Conservation (phyloP, 169 alveolate species). For the Neospora caninum region DNA sequence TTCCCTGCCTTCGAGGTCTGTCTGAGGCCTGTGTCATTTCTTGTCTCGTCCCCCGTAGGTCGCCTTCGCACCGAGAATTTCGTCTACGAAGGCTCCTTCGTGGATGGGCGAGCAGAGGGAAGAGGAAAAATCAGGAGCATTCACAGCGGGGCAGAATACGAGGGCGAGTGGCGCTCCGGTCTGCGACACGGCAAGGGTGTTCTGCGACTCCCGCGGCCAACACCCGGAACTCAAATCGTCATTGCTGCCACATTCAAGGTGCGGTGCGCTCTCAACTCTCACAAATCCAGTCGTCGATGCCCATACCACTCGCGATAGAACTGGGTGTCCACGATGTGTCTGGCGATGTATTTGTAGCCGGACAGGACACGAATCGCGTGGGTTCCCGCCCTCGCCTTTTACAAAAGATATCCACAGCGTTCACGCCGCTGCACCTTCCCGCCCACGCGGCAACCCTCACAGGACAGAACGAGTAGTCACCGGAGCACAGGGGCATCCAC, state of each 20-base stretch:
- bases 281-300: not conserved
- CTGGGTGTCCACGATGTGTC: too few species aligned
- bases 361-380: too few species aligned
- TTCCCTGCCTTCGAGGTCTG: too few species aligned
- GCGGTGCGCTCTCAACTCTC: not conserved
- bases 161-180: slow-evolving; percentile 39
- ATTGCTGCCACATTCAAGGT: not conserved
- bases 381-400: too few species aligned
- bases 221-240: not conserved
- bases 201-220: not conserved
- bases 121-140: not conserved
- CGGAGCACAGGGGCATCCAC: too few species aligned
- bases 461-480: too few species aligned
- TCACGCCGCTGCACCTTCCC: too few species aligned
- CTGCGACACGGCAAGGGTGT: slow-evolving; percentile 39
- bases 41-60: not conserved
- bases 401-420: too few species aligned
- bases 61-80: not conserved
- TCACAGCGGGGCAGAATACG: not conserved
- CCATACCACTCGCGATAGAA: too few species aligned
- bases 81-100: slow-evolving; percentile 19
- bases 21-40: not conserved
- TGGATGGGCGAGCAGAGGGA: slow-evolving; percentile 11
- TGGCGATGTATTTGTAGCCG: too few species aligned
- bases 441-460: too few species aligned